A percentile compares a stretch with the other conserved stretches of the same genome.
phyloP scores from a whole-genome alignment of 768 basidiomycete species.

The Amyloporia xantha region DNA sequence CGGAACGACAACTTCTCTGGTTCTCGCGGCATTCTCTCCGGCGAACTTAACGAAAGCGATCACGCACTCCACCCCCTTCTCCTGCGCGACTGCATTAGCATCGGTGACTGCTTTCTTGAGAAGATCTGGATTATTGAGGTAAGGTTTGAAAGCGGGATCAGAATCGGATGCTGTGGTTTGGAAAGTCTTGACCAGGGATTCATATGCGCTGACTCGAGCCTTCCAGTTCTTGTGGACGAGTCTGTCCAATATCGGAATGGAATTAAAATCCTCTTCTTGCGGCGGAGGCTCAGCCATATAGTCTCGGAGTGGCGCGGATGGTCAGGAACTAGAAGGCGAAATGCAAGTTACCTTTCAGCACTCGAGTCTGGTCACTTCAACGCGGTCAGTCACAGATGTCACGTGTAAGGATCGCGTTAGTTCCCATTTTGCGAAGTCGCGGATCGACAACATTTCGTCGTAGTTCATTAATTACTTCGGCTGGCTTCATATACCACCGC shows the following conservation, averaged over 20 bases:
- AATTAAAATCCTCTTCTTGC: conserved; percentile 88
- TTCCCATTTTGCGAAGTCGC: no score
- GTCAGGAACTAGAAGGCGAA: background rate
- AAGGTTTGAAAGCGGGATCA: conserved; percentile 92
- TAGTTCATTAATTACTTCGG: no score
- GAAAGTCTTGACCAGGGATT: conserved; percentile 80
- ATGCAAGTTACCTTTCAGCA: background rate
- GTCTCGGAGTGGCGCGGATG: no score
- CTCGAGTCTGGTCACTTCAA: background rate
- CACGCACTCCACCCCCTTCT: conserved; percentile 91
- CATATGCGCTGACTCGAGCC: conserved; percentile 91
- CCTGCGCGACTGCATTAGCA: conserved; percentile 94
- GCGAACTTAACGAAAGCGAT: conserved; percentile 84
- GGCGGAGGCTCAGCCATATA: conserved; percentile 87
- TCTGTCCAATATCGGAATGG: conserved; percentile 70
- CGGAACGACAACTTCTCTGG: conserved; percentile 77
- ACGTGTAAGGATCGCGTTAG: background rate
- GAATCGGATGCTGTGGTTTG: conserved; percentile 85
- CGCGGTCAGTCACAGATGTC: background rate
- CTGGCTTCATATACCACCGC: no score
- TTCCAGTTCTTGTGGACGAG: conserved; percentile 98
- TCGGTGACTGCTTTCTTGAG: conserved; percentile 87
- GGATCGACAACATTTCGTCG: no score
- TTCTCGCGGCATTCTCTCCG: conserved; percentile 81
- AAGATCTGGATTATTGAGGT: conserved; percentile 66